Base-by-base conservation (phyloP, 108 stramenopile species). In the Schizochytrium sp. region DNA sequence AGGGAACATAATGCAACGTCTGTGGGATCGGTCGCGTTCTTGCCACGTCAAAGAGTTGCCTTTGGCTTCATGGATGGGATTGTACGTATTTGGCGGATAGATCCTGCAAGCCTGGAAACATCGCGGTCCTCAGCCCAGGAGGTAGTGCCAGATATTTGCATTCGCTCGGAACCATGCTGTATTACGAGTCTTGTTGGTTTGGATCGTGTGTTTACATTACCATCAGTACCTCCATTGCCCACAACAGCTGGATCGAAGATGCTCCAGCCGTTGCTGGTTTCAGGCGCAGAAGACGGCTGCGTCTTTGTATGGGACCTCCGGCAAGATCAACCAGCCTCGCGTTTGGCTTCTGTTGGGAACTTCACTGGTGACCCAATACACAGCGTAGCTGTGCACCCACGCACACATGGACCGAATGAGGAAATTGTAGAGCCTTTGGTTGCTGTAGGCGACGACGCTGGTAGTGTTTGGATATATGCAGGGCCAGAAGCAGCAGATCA, bases 401-500 rank as follows among this genome's bases (percentile, higher is more conserved):
- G 44, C 19, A 44, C 19, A 7, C 10, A 10, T 3, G 15, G 64
- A 7, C 64, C 12, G 64, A 38, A 28, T 7, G 64, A 44, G 42
- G 64, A 69, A 44, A 0, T 69, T 69, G 10, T 69, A 8, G 64
- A 69, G 64, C 64, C 64, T 15, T 38, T 69, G 1, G 64, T 3
- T 1, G 64, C 64, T 12, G 64, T 69, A 44, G 64, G 64, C 12
- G 64, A 69, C 0, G 64, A 69, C 64, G 64, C 64, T 10, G 64
- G 64, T 69, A 69, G 64, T 44, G 64, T 69, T 7, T 69, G 64
- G 64, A 69, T 69, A 38, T 69, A 69, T 15, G 64, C 64, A 8
- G 64, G 64, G 64, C 64, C 64, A 1, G 64, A 7, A 3, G 64
- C 40, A 8, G 64, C 64, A 0, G 0, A 38, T 1, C 5, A 12